Evolutionary conservation across 2,329 filamentous ascomycete species (phyloP).

Genomic region (Acrodontium crateriforme): DNA sequence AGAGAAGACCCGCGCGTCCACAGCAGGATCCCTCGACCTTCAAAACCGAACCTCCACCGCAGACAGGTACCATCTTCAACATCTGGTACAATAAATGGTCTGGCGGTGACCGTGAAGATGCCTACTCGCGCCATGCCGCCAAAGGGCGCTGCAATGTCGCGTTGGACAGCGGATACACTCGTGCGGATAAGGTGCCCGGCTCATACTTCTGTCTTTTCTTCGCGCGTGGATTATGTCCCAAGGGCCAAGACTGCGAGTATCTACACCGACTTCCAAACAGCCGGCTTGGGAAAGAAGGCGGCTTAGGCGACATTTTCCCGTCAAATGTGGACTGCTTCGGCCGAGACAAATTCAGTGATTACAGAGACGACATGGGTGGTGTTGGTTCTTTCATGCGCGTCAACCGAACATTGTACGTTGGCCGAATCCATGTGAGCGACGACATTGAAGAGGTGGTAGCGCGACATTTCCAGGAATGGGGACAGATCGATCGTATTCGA

Average conservation of each 20-base stretch:
- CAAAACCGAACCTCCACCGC: conserved; percentile 71
- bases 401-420: conserved; percentile 87
- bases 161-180: conserved; percentile 42
- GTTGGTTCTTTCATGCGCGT: conserved; percentile 88
- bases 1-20: conserved; percentile 74
- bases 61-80: conserved; percentile 93
- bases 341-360: conserved; percentile 82
- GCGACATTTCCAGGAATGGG: conserved; percentile 94
- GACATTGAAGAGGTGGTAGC: conserved; percentile 95
- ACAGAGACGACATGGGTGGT: conserved; percentile 94
- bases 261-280: conserved; percentile 69
- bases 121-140: conserved; percentile 71
- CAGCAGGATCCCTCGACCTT: conserved; percentile 79
- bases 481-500: conserved; percentile 71
- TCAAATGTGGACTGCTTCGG: conserved; percentile 93
- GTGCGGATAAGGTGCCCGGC: conserved; percentile 38
- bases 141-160: conserved; percentile 77
- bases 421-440: conserved; percentile 86
- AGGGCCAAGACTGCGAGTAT: conserved; percentile 87
- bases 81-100: conserved; percentile 99
- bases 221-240: conserved; percentile 65
- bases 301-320: conserved; percentile 73
- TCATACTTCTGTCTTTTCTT: conserved; percentile 91
- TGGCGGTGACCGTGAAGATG: conserved; percentile 87
- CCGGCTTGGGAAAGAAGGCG: conserved; percentile 25